Base-by-base conservation (phyloP, 176 grass and related monocot species). In the Tuctoria greenei region DNA sequence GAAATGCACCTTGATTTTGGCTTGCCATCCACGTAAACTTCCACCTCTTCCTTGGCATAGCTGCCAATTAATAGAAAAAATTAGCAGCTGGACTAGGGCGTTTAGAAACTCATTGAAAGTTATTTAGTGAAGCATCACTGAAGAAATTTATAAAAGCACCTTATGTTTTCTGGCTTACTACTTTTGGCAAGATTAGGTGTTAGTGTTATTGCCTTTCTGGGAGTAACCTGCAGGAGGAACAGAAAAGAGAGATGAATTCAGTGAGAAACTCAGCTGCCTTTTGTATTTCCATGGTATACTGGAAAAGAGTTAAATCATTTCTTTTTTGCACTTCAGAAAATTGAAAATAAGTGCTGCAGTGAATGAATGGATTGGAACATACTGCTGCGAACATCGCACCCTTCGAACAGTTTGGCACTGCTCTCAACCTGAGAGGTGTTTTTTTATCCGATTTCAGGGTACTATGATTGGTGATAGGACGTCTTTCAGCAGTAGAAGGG, bases 1-100 rank as follows among this genome's bases (percentile, higher is more conserved):
- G 20, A 21, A 54, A 54, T 71, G 71, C 26, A 98, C 95, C 95
- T 94, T 52, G 81, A 86, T 67, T 94, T 92, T 68, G 71, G 78
- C 78, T 73, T 75, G 34, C 73, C 63, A 60, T 68, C 71, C 31
- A 50, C 44, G 42, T 74, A 52, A 62, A 64, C 68, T 52, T 77
- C 86, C 25, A 67, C 14, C 59, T 27, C 83, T 73, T 56, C 78
- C 12, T 76, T 76, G 1, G 6, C 67, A 69, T 69, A 77, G 17
- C 85, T 77, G 56, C 51, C 46, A 51, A 57, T 75, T 45, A 60
- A 72, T 56, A 51, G 26, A 69, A 58, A 66, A 85, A 25, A 16
- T 11, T 34, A 16, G n/a, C 75, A 31, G 31, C 3, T 31, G 31
- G 31, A 31, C 1, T 31, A 3, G 31, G 3, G 31, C 61, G 44